phyloP scores from a whole-genome alignment of 2,329 filamentous ascomycete genomes.

The Aaosphaeria arxii region DNA sequence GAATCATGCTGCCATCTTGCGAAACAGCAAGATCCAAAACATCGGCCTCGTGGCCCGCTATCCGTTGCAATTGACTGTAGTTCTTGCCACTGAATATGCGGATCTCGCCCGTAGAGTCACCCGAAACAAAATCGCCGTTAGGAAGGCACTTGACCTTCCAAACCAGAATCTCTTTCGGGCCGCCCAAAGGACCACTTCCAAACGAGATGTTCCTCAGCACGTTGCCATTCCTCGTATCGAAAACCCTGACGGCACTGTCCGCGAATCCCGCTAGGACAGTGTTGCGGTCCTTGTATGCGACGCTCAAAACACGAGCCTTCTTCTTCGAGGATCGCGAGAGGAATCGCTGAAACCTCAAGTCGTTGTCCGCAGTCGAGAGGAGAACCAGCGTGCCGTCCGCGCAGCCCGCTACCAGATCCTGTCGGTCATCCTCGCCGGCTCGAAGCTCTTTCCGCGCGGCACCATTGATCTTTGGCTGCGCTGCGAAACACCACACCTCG shows the following conservation, averaged over 20 bases:
- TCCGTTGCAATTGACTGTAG: conserved; percentile 80
- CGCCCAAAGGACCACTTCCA: conserved; percentile 72
- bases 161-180: conserved; percentile 80
- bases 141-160: conserved; percentile 90
- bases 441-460: conserved; percentile 7
- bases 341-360: conserved; percentile 75
- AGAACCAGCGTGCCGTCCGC: conserved; percentile 87
- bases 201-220: conserved; percentile 80
- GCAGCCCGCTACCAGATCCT: conserved; percentile 80
- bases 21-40: conserved; percentile 84
- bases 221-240: conserved; percentile 76
- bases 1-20: conserved; percentile 73
- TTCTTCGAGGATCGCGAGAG: conserved; percentile 75
- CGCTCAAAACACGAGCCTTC: conserved; percentile 84
- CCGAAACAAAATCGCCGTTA: conserved; percentile 87
- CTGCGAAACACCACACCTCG: conserved; percentile 94
- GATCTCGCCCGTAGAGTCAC: conserved; percentile 90
- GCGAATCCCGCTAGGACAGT: conserved; percentile 87
- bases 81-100: conserved; percentile 93
- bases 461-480: conserved; percentile 64
- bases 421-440: conserved; percentile 27
- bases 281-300: conserved; percentile 82
- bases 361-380: conserved; percentile 80
- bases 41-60: conserved; percentile 86
- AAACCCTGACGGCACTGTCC: conserved; percentile 92